phyloP scores from a whole-genome alignment of 495 filamentous ascomycete genomes.

The Neurospora tetrasperma region DNA sequence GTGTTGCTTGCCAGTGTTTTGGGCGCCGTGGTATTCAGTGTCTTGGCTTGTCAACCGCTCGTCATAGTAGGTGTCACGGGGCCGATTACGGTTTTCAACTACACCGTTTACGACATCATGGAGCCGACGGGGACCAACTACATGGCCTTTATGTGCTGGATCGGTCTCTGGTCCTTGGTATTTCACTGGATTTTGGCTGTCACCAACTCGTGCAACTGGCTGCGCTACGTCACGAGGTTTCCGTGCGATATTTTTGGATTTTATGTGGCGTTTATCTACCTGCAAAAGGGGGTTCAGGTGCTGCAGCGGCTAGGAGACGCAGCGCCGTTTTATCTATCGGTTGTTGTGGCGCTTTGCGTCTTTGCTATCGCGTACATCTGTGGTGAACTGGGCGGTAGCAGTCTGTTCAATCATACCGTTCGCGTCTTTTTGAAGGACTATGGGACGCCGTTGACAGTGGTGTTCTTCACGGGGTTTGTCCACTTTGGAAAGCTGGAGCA shows the following conservation, averaged over 20 bases:
- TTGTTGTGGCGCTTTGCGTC: slow-evolving; percentile 63
- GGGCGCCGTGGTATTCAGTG: slow-evolving; percentile 63
- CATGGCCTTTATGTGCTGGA: slow-evolving; percentile 77
- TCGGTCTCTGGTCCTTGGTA: slow-evolving; percentile 72
- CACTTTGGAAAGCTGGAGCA: slow-evolving; percentile 69
- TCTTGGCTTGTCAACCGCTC: slow-evolving; percentile 68
- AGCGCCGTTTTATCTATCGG: slow-evolving; percentile 62
- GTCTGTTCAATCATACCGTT: slow-evolving; percentile 58
- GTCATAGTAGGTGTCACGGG: slow-evolving; percentile 89
- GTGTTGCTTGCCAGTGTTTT: slow-evolving; percentile 70
- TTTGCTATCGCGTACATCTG: slow-evolving; percentile 61
- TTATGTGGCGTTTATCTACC: slow-evolving; percentile 79
- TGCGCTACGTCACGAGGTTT: slow-evolving; percentile 75
- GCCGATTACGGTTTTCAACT: slow-evolving; percentile 81
- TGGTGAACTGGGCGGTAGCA: slow-evolving; percentile 57
- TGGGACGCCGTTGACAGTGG: slow-evolving; percentile 67
- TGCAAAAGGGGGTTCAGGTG: slow-evolving; percentile 77
- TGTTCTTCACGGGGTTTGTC: slow-evolving; percentile 84
- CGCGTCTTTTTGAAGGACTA: slow-evolving; percentile 78
- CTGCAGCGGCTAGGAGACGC: slow-evolving; percentile 45
- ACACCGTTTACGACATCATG: slow-evolving; percentile 80
- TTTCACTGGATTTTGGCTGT: slow-evolving; percentile 75
- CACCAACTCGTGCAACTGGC: slow-evolving; percentile 68
- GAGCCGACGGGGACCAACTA: slow-evolving; percentile 56
- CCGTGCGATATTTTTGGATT: slow-evolving; percentile 84